Base-by-base conservation (phyloP, 1,284 basidiomycete genomes). In the Singerocomus rubriflavus region DNA sequence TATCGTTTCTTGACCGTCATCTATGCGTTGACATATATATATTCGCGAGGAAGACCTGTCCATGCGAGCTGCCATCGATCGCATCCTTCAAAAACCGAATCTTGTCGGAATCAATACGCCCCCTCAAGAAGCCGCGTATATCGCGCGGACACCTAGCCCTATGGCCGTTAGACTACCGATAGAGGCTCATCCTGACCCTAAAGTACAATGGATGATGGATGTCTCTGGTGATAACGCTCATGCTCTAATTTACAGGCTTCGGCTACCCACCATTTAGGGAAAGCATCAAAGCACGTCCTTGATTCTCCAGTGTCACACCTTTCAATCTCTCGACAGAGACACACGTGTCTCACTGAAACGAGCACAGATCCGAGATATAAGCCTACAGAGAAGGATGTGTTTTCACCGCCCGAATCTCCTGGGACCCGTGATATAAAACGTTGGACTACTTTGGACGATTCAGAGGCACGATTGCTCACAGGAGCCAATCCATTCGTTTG, bases 21-120 rank as follows among this genome's bases (percentile, higher is more conserved):
- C 32, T 49, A 17, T 46, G 6, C 17, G 17, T 37, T 62, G 38
- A 60, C 21, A 21, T 21, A 21, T 21, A 2, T 39, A 17, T 32
- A 36, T 12, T 41, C 25, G 13, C 17, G 30, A 44, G 37, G 33
- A 47, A 67, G 62, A 67, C 21, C 30, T 42, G 33, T 63, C 61
- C 35, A 55, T 59, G 44, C 61, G 63, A 36, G 52, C 62, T 47
- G 62, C 65, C n/a, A 62, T 65, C 40, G 50, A 64, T 7, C 57
- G 64, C n/a, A 64, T 63, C 40, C 65, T 63, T 39, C 48, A 49
- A 31, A 48, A 55, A 40, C 53, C 65, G 25, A 54, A 49, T 44
- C 53, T 63, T 16, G 29, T 64, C 21, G 62, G 63, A 21, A 52
- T 67, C 6, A 17, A 39, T 37, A 30, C 17, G 12, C 36, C 25